Base-by-base conservation (phyloP, 148 eudicot species). In the Arctostaphylos glauca region DNA sequence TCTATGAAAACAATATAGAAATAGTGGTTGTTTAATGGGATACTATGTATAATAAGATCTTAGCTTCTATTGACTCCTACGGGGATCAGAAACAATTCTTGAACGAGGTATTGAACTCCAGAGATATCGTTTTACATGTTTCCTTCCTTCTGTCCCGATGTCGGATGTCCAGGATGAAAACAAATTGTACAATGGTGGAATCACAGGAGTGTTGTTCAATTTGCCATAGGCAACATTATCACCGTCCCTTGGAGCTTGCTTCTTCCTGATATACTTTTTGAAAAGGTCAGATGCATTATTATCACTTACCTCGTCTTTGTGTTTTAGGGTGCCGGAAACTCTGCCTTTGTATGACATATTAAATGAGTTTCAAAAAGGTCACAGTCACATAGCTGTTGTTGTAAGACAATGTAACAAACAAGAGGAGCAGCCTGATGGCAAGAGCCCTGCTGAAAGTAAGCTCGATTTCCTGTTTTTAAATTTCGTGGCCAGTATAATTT, bases 311-410 rank as follows among this genome's bases (percentile, higher is more conserved):
- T 46, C 52, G 77, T 52, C 16, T 48, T 15, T 54, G 6, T n/a
- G 0, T 78, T 46, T 64, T 81, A 95, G 98, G 93, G 98, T 95
- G 62, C 91, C 88, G 52, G 98, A 94, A 76, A 90, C 89, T 68
- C 21, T 93, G 91, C 97, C 98, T 50, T 80, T 95, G 73, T 95
- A 95, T 92, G 98, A 95, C 89, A 95, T 95, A 72, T 85, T 95
- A 81, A 95, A 95, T 83, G 98, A 95, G 89, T 95, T 95, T 81
- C 98, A 95, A 87, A 95, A 95, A 83, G 98, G 98, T 77, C 98
- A 91, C 84, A 95, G 98, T 87, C 98, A 95, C 89, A 95, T 95
- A 91, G 98, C 98, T 76, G 95, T 94, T 78, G 98, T 95, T 50
- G 87, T 92, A 76, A 89, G 94, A 83, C 93, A 91, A 21, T 80